phyloP scores from a whole-genome alignment of 495 filamentous ascomycete species.

The Gamarada debralockiae region DNA sequence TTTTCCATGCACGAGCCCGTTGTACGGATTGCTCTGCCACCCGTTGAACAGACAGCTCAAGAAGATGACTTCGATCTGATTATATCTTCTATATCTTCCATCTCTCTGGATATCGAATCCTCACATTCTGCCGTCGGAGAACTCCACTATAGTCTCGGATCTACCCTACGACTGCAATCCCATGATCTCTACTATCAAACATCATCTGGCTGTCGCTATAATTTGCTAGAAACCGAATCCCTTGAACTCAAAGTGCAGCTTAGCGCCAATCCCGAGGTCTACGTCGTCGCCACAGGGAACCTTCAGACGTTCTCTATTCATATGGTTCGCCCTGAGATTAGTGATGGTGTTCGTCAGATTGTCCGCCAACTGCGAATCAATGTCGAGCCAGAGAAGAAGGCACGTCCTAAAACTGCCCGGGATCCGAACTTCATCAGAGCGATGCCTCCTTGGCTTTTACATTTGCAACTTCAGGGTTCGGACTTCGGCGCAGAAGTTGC shows the following conservation, averaged over 20 bases:
- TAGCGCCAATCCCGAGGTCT: slow-evolving; percentile 80
- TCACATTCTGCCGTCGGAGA: slow-evolving; percentile 86
- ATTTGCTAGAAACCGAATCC: slow-evolving; percentile 78
- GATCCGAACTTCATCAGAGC: slow-evolving; percentile 69
- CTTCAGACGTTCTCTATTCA: slow-evolving; percentile 84
- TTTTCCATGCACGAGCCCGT: slow-evolving; percentile 96
- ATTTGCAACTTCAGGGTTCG: slow-evolving; percentile 79
- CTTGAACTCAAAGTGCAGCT: slow-evolving; percentile 83
- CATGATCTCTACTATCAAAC: slow-evolving; percentile 97
- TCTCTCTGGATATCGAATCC: slow-evolving; percentile 89
- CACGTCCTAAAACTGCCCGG: slow-evolving; percentile 41
- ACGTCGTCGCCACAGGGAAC: slow-evolving; percentile 73
- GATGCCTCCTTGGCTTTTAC: slow-evolving; percentile 78
- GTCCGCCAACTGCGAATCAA: slow-evolving; percentile 69
- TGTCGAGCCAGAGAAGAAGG: slow-evolving; percentile 58
- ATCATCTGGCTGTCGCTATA: slow-evolving; percentile 70
- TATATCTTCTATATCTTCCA: slow-evolving; percentile 87
- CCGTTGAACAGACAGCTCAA: slow-evolving; percentile 56
- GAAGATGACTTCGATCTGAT: slow-evolving; percentile 86
- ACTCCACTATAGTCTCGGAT: slow-evolving; percentile 78
- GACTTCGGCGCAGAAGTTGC: slow-evolving; percentile 90
- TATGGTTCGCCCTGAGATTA: slow-evolving; percentile 88
- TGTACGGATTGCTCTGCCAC: slow-evolving; percentile 78
- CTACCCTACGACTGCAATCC: slow-evolving; percentile 75
- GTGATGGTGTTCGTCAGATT: slow-evolving; percentile 86